Evolutionary conservation across 768 basidiomycete species (phyloP), one percentile per base, ranked within the genome.

Genomic region (Pleurotus tuoliensis): DNA sequence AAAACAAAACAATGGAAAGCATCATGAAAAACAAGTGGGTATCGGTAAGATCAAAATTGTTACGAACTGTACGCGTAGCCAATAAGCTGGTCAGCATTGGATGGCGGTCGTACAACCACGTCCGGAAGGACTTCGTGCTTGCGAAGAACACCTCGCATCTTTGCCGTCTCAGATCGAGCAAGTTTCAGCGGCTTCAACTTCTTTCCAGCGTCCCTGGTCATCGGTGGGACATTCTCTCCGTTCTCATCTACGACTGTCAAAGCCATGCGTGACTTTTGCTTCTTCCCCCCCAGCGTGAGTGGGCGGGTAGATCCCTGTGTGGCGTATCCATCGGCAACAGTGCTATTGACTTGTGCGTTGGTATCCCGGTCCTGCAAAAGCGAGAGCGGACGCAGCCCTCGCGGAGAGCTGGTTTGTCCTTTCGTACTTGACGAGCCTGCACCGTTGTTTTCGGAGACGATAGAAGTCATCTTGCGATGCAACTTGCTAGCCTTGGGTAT

Each of bases 101-200:
- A 87, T 12, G 84, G 84, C 8, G 84, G 83, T 16, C 84, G 75
- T 53, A 87, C 76, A 55, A 85, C 75, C 25, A 87, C 82, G 40
- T 80, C 76, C 30, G 86, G 85, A 27, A 87, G 69, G 50, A 76
- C 72, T 71, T 85, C 84, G 39, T 68, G 70, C 67, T 78, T 77
- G 63, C 82, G 74, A 60, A 86, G 75, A 55, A 76, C 62, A 46
- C 80, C 84, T 54, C 85, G 82, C 66, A 80, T 68, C 69, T 82
- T 86, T 65, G 74, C 77, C 34, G 87, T 87, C 59, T 88, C 85
- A 37, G 81, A 84, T 60, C 85, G 75, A 47, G 72, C 73, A 58
- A 90, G 81, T 60, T 73, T 80, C 62, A 88, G 69, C 58, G 83
- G 78, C 75, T 80, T 86, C 70, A 86, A 61, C 62, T 77, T 75